These are phyloP conservation scores for Tetrahymena elliotti DNA, from an alignment of 73 alveolate species.

Conservation along the genomic window DNA sequence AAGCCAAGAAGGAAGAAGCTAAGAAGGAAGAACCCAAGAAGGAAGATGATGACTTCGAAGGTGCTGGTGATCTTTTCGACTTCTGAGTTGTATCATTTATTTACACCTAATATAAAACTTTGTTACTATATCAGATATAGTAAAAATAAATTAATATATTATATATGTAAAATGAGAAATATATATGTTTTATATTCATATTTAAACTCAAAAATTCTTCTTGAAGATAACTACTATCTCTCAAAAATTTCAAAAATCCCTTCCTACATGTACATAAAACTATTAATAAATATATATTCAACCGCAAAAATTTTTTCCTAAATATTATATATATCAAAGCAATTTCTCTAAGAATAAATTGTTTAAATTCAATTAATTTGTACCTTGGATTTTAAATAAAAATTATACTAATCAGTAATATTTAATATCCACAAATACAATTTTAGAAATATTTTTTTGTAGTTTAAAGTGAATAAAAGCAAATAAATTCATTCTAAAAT, in stretches of 20 bases:
- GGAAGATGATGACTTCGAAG: conserved; percentile 1
- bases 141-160: neutral
- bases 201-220: neutral
- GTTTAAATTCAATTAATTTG: too few relatives aligned
- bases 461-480: too few relatives aligned
- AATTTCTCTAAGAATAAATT: neutral
- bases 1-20: neutral
- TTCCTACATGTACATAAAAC: neutral
- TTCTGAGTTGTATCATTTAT: neutral
- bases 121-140: neutral
- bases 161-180: neutral
- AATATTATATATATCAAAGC: too few relatives aligned
- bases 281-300: too few relatives aligned
- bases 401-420: neutral
- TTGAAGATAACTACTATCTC: neutral
- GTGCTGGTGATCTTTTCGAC: conserved; percentile 3
- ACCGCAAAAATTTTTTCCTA: neutral
- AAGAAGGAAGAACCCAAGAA: conserved; percentile 1
- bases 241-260: neutral
- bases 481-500: too few relatives aligned
- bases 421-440: too few relatives aligned
- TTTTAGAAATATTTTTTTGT: too few relatives aligned
- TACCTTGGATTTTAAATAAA: neutral
- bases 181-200: neutral
- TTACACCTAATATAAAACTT: neutral